These are phyloP conservation scores for Cercospora janseana DNA, from an alignment of 2,329 filamentous ascomycete genomes.

Conservation along the genomic window DNA sequence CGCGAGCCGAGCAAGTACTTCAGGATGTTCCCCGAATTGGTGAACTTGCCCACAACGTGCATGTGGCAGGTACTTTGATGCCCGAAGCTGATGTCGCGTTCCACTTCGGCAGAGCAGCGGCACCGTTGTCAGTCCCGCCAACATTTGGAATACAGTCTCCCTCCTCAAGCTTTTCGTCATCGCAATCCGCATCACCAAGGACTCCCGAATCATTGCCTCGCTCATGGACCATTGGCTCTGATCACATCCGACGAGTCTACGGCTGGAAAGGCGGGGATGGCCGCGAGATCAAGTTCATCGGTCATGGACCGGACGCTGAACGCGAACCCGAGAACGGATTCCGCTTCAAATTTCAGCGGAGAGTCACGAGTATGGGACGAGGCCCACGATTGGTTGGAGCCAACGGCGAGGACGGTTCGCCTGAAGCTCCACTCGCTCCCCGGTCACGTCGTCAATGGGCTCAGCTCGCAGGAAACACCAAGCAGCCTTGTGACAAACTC, in stretches of 20 bases:
- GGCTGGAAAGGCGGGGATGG: slow-evolving; percentile 40
- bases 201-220: slow-evolving; percentile 9
- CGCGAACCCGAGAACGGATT: slow-evolving; percentile 30
- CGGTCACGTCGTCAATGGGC: slow-evolving; percentile 32
- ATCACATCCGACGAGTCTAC: slow-evolving; percentile 20
- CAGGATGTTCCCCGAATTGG: slow-evolving; percentile 23
- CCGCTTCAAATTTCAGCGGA: slow-evolving; percentile 22
- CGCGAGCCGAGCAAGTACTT: no score
- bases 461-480: slow-evolving; percentile 19
- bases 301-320: slow-evolving; percentile 37
- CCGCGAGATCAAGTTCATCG: slow-evolving; percentile 38
- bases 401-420: slow-evolving; percentile 19
- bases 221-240: slow-evolving; percentile 28
- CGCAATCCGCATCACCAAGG: slow-evolving; percentile 15
- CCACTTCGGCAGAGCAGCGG: slow-evolving; percentile 21
- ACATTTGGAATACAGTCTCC: slow-evolving; percentile 15
- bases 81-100: slow-evolving; percentile 18
- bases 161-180: slow-evolving; percentile 20
- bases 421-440: slow-evolving; percentile 26
- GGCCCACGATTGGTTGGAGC: slow-evolving; percentile 23
- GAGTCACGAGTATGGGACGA: slow-evolving; percentile 8
- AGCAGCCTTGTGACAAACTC: slow-evolving; percentile 28
- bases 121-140: slow-evolving; percentile 8
- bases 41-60: slow-evolving; percentile 19
- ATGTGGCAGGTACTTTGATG: slow-evolving; percentile 22